Base-by-base conservation (phyloP, 2,329 filamentous ascomycete species). In the Fusarium proliferatum region DNA sequence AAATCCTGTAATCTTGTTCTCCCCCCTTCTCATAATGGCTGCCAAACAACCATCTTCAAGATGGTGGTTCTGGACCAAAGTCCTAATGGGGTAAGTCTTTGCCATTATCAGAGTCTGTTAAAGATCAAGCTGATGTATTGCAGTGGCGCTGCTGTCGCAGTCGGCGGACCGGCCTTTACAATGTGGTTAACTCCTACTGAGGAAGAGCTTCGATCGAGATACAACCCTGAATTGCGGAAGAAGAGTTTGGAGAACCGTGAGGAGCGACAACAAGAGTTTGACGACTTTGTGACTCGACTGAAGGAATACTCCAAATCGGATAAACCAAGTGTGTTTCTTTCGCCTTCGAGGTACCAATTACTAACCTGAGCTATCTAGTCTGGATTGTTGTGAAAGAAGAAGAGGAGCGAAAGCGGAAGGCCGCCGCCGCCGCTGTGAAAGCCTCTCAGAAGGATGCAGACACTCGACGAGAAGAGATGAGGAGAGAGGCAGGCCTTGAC, bases 191-290 rank as follows among this genome's bases (percentile, higher is more conserved):
- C 89, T 51, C 96, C 96, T 5, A 92, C 93, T 17, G 95, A 98
- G 77, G 96, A 98, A 83, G 95, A 98, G 84, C 88, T 99, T 46
- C 95, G 97, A 86, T 87, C 94, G 85, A 91, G 88, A 83, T 98
- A 98, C 85, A 98, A 96, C 82, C 96, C 96, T 2, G 96, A 98
- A 39, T 88, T 99, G n/a, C 93, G 96, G 80, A 93, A 94, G 82
- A 90, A 93, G 79, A 95, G 93, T 71, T 85, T 97, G n/a, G 95
- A 95, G 82, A 89, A 91, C 66, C 89, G 94, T 23, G 87, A 92
- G 65, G 90, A 93, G 81, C 89, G 89, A 68, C 90, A 96, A 79
- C 88, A 95, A 82, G 95, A 98, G 67, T 97, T 97, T 77, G 93
- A 98, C 80, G 89, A 95, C 63, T 98, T 97, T 79, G 93, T 98